A percentile compares a stretch with the other conserved stretches of the same genome.
phyloP scores from a whole-genome alignment of 345 rosid species.

The Acer campestre region DNA sequence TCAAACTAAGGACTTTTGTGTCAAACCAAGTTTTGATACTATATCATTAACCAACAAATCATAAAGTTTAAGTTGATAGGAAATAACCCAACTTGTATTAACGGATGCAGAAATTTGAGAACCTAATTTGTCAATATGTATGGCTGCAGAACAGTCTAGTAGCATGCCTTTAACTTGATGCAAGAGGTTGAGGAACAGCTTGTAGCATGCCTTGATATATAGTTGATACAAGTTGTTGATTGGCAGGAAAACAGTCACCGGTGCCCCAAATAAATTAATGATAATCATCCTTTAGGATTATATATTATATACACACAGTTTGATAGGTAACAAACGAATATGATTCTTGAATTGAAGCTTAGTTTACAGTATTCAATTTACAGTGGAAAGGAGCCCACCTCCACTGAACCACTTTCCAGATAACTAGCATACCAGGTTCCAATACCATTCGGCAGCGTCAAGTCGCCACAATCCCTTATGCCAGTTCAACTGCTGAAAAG shows the following conservation, averaged over 20 bases:
- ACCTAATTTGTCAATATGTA: too few relatives aligned
- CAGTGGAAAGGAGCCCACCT: constrained; percentile 13
- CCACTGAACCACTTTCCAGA: not conserved
- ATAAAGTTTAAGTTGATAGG: too few relatives aligned
- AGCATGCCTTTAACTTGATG: not conserved
- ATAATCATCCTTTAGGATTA: not conserved
- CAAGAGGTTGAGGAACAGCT: not conserved
- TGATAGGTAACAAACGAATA: constrained; percentile 7
- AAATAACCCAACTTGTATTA: too few relatives aligned
- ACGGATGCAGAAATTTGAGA: not conserved
- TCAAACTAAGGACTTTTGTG: too few relatives aligned
- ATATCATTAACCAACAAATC: too few relatives aligned
- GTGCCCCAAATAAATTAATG: not conserved
- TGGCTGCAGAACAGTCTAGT: not conserved
- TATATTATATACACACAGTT: not conserved
- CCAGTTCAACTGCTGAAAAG: constrained; percentile 27
- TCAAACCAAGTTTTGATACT: too few relatives aligned
- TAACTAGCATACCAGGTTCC: not conserved
- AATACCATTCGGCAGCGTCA: constrained; percentile 41
- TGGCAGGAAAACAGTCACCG: not conserved
- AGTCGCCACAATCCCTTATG: constrained; percentile 56
- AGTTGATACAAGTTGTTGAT: not conserved
- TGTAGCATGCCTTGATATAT: not conserved
- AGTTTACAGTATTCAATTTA: constrained; percentile 5
- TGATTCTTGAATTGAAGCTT: constrained; percentile 18